phyloP scores from a whole-genome alignment of 163 green algal species.

The Chloromonas sp. region DNA sequence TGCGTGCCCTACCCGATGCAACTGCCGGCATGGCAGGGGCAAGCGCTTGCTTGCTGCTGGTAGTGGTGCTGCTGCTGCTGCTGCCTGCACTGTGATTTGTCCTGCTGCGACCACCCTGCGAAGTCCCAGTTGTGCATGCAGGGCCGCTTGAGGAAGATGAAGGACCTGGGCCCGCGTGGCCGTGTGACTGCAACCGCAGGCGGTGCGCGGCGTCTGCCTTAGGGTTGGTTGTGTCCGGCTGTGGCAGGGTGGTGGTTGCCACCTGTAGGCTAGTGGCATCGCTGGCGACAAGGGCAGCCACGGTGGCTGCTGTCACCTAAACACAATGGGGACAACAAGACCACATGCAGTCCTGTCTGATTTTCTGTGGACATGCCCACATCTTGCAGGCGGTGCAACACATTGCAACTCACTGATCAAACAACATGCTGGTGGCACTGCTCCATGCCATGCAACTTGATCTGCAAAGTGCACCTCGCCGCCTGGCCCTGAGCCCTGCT shows the following conservation, averaged over 20 bases:
- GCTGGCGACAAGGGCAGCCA: background rate
- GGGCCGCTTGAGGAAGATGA: too few relatives aligned
- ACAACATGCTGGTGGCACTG: too few relatives aligned
- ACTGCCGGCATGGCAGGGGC: background rate
- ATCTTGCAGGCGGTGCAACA: too few relatives aligned
- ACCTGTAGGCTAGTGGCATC: background rate
- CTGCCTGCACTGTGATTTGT: background rate
- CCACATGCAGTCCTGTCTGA: too few relatives aligned
- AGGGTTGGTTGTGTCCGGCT: background rate
- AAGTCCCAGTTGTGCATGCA: too few relatives aligned
- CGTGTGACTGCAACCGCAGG: background rate
- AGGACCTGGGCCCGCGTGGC: too few relatives aligned
- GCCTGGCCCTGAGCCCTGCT: too few relatives aligned
- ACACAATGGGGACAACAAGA: too few relatives aligned
- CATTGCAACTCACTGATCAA: too few relatives aligned
- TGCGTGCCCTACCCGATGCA: background rate
- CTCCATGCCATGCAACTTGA: too few relatives aligned
- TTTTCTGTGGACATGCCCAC: too few relatives aligned
- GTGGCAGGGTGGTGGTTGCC: background rate
- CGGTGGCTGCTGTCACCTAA: background rate
- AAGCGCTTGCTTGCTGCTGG: background rate
- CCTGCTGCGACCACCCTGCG: background rate
- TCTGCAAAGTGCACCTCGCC: too few relatives aligned
- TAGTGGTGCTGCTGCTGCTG: constrained; percentile 6
- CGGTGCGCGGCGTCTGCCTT: background rate